phyloP scores from a whole-genome alignment of 768 basidiomycete genomes.

The Trametes cubensis region DNA sequence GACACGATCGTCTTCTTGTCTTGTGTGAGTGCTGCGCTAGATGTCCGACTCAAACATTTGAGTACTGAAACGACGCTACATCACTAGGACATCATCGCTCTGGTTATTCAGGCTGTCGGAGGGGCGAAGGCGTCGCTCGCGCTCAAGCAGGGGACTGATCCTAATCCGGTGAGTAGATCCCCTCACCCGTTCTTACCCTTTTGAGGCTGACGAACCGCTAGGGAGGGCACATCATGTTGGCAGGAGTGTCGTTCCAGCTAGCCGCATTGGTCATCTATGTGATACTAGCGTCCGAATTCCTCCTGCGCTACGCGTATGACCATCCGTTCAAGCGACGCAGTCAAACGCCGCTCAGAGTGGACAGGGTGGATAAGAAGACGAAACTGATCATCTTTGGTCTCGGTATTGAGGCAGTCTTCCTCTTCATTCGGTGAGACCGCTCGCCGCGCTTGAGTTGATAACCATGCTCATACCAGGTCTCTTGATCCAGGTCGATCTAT shows the following conservation, averaged over 20 bases:
- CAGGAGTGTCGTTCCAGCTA: conserved; percentile 33
- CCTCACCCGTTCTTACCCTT: neutral
- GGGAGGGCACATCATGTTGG: conserved; percentile 35
- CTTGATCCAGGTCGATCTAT: conserved; percentile 46
- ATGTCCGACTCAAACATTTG: neutral
- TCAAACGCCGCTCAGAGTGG: neutral
- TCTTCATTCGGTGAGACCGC: conserved; percentile 34
- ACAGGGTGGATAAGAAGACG: conserved; percentile 23
- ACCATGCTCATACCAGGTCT: conserved; percentile 11
- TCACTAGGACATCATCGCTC: conserved; percentile 38
- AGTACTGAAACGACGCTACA: conserved; percentile 6
- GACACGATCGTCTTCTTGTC: conserved; percentile 33
- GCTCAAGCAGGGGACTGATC: conserved; percentile 18
- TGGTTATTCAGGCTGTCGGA: conserved; percentile 44
- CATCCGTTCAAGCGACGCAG: conserved; percentile 33
- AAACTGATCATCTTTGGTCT: conserved; percentile 31
- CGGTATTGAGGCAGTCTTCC: conserved; percentile 26
- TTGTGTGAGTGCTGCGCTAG: conserved; percentile 27
- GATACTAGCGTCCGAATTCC: conserved; percentile 47
- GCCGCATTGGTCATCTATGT: conserved; percentile 36
- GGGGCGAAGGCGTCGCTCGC: conserved; percentile 36
- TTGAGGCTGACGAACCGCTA: neutral
- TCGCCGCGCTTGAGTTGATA: neutral
- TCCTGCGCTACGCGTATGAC: conserved; percentile 42
- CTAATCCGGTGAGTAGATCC: conserved; percentile 14